Base-by-base conservation (phyloP, 1,284 basidiomycete genomes). In the Sphagnurus paluster region DNA sequence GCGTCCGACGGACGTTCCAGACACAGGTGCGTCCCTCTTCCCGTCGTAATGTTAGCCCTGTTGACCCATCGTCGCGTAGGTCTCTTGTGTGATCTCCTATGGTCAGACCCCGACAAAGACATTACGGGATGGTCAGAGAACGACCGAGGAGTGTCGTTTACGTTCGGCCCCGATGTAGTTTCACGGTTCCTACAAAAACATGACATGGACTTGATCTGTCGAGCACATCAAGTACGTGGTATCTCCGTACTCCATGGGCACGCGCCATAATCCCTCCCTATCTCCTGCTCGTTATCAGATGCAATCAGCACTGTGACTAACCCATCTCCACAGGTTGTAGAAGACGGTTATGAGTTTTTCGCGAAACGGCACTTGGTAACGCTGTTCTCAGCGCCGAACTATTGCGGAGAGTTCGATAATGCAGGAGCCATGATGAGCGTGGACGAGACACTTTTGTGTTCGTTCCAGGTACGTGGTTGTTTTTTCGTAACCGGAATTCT, bases 341-440 rank as follows among this genome's bases (percentile, higher is more conserved):
- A 99, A 67, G 96, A 99, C 59, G 96, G 96, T 21, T 99, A 98
- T 70, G 96, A 99, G 68, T 99, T 99, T 73, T 99, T 98, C 62
- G 95, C 95, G 44, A 98, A 98, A 72, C 82, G 96, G 57, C 94
- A 97, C 73, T 72, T 99, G 55, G 96, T 99, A 56, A 99, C 96
- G 14, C 71, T 99, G 35, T 99, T 99, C 76, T 96, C 92, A 13
- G 96, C 96, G 47, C 97, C 96, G 50, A 98, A 98, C 77, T 97
- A 98, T 66, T 97, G 93, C 65, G 93, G 93, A 61, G 93, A 97
- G 75, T 99, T 99, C 63, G 97, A 99, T 72, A 99, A 99, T 66
- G 95, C 95, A 13, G 96, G 96, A 32, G 96, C 96, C 21, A 98
- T 99, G 96, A 99, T 99, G 97, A 95, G 91, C 63, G 97, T 99